Evolutionary conservation across 208 protist genomes (phyloP).

Genomic region (Trichomonas tenax): DNA sequence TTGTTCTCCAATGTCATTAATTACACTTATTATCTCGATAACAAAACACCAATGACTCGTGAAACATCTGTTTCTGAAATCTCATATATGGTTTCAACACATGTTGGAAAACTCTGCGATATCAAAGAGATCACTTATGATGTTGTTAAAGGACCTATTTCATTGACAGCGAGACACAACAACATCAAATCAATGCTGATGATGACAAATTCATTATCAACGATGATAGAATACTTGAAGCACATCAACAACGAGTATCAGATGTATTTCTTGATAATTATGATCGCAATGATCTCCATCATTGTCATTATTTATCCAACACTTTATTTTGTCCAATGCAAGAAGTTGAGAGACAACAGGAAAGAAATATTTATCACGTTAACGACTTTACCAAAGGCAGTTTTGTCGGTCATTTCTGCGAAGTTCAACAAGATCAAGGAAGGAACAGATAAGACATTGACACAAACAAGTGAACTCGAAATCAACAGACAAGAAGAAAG

Average conservation of each 20-base stretch:
- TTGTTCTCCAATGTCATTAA: background rate
- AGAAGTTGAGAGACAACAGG: background rate
- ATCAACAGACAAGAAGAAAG: background rate
- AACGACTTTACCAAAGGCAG: background rate
- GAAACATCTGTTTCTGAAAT: background rate
- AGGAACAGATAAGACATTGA: background rate
- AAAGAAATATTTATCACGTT: background rate
- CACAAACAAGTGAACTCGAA: background rate
- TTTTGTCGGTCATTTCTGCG: background rate
- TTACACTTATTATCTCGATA: background rate
- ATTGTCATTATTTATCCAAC: background rate
- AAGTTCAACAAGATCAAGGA: background rate
- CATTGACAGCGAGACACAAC: background rate
- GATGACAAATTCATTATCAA: background rate
- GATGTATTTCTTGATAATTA: background rate
- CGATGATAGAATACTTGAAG: background rate
- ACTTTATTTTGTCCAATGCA: background rate
- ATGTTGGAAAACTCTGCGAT: background rate
- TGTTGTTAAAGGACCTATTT: background rate
- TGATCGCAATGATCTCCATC: background rate
- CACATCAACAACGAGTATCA: background rate
- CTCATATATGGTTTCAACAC: background rate
- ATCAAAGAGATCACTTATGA: background rate
- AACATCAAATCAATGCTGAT: background rate
- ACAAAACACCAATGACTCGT: background rate